Evolutionary conservation across 768 basidiomycete genomes (phyloP).

Genomic region (Suillus variegatus): DNA sequence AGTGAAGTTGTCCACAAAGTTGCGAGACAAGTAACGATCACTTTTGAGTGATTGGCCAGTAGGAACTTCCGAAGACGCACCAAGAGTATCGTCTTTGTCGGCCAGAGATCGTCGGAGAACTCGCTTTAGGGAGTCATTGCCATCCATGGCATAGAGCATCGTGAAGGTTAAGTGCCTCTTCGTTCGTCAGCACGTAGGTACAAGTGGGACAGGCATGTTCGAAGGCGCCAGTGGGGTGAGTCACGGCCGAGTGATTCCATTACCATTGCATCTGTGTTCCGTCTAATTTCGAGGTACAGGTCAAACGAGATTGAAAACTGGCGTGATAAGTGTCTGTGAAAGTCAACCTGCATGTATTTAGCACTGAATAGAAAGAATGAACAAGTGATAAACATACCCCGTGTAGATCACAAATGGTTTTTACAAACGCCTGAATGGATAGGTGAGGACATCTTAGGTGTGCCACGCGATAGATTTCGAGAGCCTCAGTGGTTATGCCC

Average conservation of each 20-base stretch:
- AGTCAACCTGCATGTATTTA: constrained; percentile 3
- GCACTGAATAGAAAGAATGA: neutral
- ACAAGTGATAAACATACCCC: neutral
- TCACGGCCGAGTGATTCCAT: neutral
- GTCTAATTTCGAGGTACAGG: constrained; percentile 25
- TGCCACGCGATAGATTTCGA: constrained; percentile 15
- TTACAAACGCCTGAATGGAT: constrained; percentile 19
- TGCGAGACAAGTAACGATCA: no score
- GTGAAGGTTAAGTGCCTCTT: neutral
- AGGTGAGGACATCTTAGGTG: constrained; percentile 16
- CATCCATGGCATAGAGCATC: constrained; percentile 14
- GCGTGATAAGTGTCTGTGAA: constrained; percentile 7
- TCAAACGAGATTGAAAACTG: constrained; percentile 30
- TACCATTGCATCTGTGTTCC: constrained; percentile 14
- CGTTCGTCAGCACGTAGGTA: constrained; percentile 6
- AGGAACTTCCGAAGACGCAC: no score
- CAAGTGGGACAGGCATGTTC: neutral
- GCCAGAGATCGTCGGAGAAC: no score
- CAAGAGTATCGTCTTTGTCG: no score
- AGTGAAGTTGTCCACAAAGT: no score
- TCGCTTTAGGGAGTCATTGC: constrained; percentile 11
- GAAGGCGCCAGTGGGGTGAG: constrained; percentile 7
- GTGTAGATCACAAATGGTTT: constrained; percentile 18
- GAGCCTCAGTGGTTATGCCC: constrained; percentile 6
- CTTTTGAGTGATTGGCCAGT: no score